These are phyloP conservation scores for Trametes coccinea DNA, from an alignment of 768 basidiomycete species.

Conservation along the genomic window DNA sequence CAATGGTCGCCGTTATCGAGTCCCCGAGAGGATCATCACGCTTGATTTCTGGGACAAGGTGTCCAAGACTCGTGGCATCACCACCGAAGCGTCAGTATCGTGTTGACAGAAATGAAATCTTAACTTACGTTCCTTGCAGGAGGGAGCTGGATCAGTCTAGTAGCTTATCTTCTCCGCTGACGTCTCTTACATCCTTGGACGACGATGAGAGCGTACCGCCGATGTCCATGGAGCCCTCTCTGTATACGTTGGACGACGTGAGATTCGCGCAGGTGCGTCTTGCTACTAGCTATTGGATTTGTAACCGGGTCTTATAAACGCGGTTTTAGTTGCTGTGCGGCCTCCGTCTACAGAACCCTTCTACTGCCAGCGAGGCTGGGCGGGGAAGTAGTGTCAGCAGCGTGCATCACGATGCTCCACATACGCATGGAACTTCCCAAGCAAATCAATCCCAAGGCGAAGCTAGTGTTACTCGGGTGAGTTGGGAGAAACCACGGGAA, in stretches of 20 bases:
- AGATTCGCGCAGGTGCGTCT: conserved; percentile 57
- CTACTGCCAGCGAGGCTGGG: background rate
- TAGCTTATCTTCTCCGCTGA: conserved; percentile 67
- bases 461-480: background rate
- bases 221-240: conserved; percentile 36
- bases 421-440: background rate
- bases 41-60: conserved; percentile 96
- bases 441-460: background rate
- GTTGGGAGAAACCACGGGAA: background rate
- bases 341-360: conserved; percentile 7
- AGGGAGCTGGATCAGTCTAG: conserved; percentile 41
- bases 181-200: conserved; percentile 72
- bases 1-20: conserved; percentile 86
- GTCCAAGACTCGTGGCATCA: conserved; percentile 38
- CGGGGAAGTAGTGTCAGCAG: background rate
- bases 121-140: background rate
- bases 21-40: conserved; percentile 88
- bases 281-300: no score
- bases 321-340: conserved; percentile 33
- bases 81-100: conserved; percentile 43
- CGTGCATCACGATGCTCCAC: background rate
- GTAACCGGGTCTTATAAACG: background rate
- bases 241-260: conserved; percentile 38
- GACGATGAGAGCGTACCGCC: conserved; percentile 46
- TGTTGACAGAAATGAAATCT: background rate